Conservation (phyloP, 495 filamentous ascomycete genomes). For the Podospora pseudoanserina region DNA sequence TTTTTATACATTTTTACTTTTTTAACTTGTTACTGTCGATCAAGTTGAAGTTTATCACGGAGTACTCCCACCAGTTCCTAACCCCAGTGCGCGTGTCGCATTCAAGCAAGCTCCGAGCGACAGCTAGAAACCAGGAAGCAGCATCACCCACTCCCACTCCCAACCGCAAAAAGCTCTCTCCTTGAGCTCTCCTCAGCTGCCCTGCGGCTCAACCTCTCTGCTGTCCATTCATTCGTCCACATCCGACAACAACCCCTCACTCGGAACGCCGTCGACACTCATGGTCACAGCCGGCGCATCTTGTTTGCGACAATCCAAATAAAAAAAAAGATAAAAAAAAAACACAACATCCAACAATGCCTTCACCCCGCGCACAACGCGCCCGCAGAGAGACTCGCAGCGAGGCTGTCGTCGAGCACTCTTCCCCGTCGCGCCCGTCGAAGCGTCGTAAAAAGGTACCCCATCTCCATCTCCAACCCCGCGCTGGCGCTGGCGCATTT, state of each 20-base stretch:
- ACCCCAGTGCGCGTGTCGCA: neutral
- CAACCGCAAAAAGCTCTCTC: neutral
- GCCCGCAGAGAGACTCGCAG: constrained; percentile 38
- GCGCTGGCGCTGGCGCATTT: constrained; percentile 10
- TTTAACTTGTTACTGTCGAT: too few species aligned
- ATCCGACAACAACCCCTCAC: neutral
- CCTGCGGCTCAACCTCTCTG: neutral
- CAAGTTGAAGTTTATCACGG: neutral
- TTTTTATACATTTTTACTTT: neutral
- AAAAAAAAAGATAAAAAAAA: neutral
- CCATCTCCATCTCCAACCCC: constrained; percentile 28
- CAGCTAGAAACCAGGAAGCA: neutral
- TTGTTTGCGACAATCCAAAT: neutral
- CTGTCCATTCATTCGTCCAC: neutral
- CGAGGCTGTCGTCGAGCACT: constrained; percentile 44
- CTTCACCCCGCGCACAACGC: constrained; percentile 42
- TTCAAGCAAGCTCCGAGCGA: neutral
- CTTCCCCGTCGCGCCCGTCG: constrained; percentile 67
- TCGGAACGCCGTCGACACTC: neutral
- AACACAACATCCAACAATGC: constrained; percentile 29
- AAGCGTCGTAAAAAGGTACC: constrained; percentile 73
- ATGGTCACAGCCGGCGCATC: neutral
- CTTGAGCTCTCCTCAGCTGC: neutral
- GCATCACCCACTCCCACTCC: neutral
- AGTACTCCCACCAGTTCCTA: neutral